Conservation (phyloP, 805 yeast genomes). For the Candida ovalis region DNA sequence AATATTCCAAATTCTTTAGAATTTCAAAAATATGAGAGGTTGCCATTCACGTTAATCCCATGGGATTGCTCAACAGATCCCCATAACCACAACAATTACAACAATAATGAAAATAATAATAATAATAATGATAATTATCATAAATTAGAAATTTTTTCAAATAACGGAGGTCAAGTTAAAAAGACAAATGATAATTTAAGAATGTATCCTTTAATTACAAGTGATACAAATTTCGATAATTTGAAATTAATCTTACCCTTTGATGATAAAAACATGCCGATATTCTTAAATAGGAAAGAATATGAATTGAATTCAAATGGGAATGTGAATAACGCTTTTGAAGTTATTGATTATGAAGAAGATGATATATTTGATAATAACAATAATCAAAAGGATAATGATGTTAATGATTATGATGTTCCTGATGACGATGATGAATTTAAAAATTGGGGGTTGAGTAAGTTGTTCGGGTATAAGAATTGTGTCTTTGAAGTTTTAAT, state of each 20-base stretch:
- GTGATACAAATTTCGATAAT: not conserved
- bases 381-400: not conserved
- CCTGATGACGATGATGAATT: conserved; percentile 14
- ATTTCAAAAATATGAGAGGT: conserved; percentile 51
- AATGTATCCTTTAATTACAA: not conserved
- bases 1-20: conserved; percentile 50
- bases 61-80: not conserved
- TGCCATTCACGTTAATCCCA: conserved; percentile 30
- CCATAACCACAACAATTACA: too few relatives aligned
- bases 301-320: conserved; percentile 27
- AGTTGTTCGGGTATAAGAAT: conserved; percentile 23
- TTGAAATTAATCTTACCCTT: not conserved
- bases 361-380: conserved; percentile 10
- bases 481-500: conserved; percentile 31
- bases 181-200: not conserved
- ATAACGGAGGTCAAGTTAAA: too few relatives aligned
- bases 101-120: too few relatives aligned
- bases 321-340: conserved; percentile 22
- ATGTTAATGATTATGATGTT: conserved; percentile 1
- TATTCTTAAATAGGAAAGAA: conserved; percentile 32
- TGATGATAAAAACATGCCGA: conserved; percentile 17
- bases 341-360: conserved; percentile 28
- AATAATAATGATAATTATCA: not conserved
- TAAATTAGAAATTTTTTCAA: too few relatives aligned
- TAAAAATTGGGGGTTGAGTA: conserved; percentile 34